Percentiles rank a stretch among this genome's conserved stretches.
These are phyloP conservation scores for Fusarium decemcellulare DNA, from an alignment of 2,329 filamentous ascomycete genomes.

Conservation along the genomic window DNA sequence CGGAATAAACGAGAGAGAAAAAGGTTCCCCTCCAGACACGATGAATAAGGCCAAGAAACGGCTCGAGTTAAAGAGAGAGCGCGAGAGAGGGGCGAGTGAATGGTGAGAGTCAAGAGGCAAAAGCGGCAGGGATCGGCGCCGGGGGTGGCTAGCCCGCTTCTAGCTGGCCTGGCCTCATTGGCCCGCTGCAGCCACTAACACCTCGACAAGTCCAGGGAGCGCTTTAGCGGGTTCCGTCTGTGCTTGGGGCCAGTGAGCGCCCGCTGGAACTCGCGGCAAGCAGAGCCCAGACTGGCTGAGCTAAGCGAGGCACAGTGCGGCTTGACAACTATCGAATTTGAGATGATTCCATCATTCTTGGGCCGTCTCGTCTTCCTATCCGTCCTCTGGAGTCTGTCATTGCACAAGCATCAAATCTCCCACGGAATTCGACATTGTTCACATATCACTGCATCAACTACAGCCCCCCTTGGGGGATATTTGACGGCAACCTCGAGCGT, in stretches of 20 bases:
- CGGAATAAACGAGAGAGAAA: neutral
- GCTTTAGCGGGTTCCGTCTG: conserved; percentile 25
- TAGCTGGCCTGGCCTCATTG: conserved; percentile 14
- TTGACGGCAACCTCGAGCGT: conserved; percentile 24
- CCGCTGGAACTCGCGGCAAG: conserved; percentile 6
- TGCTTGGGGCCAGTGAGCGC: conserved; percentile 17
- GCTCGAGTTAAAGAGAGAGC: neutral
- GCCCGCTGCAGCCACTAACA: conserved; percentile 38
- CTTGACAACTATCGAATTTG: neutral
- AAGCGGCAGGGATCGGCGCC: conserved; percentile 32
- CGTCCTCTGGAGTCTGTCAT: conserved; percentile 15
- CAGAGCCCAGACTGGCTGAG: conserved; percentile 33
- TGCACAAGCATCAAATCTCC: conserved; percentile 28
- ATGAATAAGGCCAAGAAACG: conserved; percentile 2
- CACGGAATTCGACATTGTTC: conserved; percentile 21
- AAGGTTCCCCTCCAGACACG: neutral
- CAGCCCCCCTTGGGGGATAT: conserved; percentile 16
- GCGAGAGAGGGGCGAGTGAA: conserved; percentile 39
- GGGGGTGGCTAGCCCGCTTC: conserved; percentile 7
- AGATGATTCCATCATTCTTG: neutral
- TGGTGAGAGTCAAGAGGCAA: conserved; percentile 30
- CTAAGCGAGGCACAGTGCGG: conserved; percentile 42
- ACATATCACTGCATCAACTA: conserved; percentile 30
- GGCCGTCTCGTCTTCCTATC: neutral
- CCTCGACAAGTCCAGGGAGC: conserved; percentile 27